These are phyloP conservation scores for Chlamydomonas sp. DNA, from an alignment of 139 green algal genomes.

Conservation along the genomic window DNA sequence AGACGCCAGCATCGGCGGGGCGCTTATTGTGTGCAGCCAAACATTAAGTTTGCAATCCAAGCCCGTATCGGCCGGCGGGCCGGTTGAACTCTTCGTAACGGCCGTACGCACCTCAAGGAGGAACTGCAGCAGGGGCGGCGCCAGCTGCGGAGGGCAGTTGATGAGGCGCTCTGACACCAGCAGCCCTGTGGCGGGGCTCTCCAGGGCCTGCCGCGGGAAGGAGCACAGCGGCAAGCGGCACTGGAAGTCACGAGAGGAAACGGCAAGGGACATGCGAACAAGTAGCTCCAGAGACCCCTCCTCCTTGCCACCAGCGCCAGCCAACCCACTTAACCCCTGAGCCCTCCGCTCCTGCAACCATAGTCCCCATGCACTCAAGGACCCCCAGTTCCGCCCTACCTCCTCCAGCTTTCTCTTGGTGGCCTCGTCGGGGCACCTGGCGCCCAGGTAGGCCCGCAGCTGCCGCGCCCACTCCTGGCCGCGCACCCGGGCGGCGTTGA, in stretches of 20 bases:
- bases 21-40: too few relatives aligned
- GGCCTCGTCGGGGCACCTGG: conserved; percentile 39
- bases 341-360: not conserved
- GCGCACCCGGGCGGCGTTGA: conserved; percentile 66
- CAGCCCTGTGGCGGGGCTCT: conserved; percentile 64
- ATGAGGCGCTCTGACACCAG: conserved; percentile 91
- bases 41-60: not conserved
- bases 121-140: conserved; percentile 83
- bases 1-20: too few relatives aligned
- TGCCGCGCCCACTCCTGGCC: conserved; percentile 61
- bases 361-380: not conserved
- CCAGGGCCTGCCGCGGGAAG: conserved; percentile 52
- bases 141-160: conserved; percentile 87
- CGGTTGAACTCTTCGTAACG: too few relatives aligned
- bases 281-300: not conserved
- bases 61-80: too few relatives aligned
- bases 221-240: not conserved
- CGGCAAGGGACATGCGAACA: not conserved
- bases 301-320: not conserved
- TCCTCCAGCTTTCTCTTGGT: conserved; percentile 43
- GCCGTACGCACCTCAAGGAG: conserved; percentile 77
- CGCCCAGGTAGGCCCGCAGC: conserved; percentile 67
- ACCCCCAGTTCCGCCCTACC: not conserved
- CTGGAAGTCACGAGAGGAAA: not conserved
- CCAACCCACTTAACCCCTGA: not conserved